Conservation (phyloP, 306 rosid species). For the Rosa multiflora region DNA sequence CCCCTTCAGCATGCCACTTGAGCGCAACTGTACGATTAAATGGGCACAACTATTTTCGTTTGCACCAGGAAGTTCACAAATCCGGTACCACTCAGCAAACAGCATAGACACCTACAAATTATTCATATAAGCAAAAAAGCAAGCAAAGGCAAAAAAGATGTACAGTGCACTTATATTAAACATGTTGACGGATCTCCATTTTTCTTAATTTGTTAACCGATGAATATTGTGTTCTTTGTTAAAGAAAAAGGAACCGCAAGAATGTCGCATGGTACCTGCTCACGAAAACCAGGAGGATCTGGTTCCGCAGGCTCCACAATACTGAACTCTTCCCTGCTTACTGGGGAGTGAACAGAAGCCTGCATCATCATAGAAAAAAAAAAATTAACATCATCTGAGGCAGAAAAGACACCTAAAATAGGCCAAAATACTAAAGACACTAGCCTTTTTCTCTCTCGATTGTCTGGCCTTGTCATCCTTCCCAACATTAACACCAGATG, state of each 20-base stretch:
- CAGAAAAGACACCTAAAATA: not conserved
- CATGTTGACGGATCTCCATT: not conserved
- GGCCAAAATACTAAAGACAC: slow-evolving; percentile 17
- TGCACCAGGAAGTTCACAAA: slow-evolving; percentile 84
- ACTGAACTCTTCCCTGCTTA: slow-evolving; percentile 60
- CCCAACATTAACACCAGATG: slow-evolving; percentile 57
- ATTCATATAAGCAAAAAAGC: slow-evolving; percentile 21
- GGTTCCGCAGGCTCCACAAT: slow-evolving; percentile 61
- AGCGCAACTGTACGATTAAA: slow-evolving; percentile 71
- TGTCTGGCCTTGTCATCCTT: slow-evolving; percentile 85
- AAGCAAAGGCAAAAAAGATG: not conserved
- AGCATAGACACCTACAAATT: slow-evolving; percentile 61
- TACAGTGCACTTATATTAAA: not conserved
- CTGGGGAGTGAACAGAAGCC: slow-evolving; percentile 55
- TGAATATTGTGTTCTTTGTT: not conserved
- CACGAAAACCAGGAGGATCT: slow-evolving; percentile 89
- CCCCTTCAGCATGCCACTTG: slow-evolving; percentile 81
- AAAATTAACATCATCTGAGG: not conserved
- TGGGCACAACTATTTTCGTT: slow-evolving; percentile 62
- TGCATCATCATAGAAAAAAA: slow-evolving; percentile 25
- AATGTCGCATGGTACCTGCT: slow-evolving; percentile 58
- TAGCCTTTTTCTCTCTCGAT: slow-evolving; percentile 79
- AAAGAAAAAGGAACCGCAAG: not conserved
- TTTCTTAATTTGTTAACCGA: not conserved
- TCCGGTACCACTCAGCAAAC: slow-evolving; percentile 83